Conservation (phyloP, 495 filamentous ascomycete genomes). For the Penicillium cosmopolitanum region DNA sequence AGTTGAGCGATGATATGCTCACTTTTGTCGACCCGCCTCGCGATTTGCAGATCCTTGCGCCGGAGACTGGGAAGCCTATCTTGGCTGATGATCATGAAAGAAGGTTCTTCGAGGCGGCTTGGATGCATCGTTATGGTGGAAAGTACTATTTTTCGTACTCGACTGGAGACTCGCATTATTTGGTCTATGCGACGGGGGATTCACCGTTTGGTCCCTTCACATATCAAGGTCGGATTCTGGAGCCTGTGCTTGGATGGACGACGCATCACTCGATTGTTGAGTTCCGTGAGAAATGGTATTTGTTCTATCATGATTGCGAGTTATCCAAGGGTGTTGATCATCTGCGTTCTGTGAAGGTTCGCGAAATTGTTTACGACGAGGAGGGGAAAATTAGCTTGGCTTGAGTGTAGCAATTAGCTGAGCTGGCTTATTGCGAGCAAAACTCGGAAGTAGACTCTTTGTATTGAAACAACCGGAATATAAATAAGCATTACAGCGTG, state of each 20-base stretch:
- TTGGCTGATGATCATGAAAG: slow-evolving; percentile 67
- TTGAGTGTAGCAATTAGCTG: neutral
- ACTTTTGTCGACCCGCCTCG: slow-evolving; percentile 52
- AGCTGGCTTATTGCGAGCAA: too few species aligned
- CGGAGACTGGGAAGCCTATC: slow-evolving; percentile 58
- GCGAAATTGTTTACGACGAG: slow-evolving; percentile 71
- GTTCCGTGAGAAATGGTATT: slow-evolving; percentile 67
- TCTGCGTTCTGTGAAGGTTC: slow-evolving; percentile 68
- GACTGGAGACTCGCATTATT: slow-evolving; percentile 72
- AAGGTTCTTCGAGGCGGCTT: slow-evolving; percentile 79
- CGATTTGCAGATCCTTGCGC: slow-evolving; percentile 59
- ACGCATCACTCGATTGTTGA: slow-evolving; percentile 80
- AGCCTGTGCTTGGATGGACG: slow-evolving; percentile 78
- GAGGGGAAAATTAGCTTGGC: slow-evolving; percentile 58
- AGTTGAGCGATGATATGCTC: slow-evolving; percentile 64
- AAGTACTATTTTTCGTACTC: slow-evolving; percentile 78
- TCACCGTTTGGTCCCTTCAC: slow-evolving; percentile 70
- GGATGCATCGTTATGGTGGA: slow-evolving; percentile 68
- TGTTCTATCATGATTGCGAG: slow-evolving; percentile 75
- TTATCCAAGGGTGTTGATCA: slow-evolving; percentile 65
- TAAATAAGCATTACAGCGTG: too few species aligned
- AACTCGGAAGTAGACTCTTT: too few species aligned
- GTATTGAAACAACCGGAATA: too few species aligned
- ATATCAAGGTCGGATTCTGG: slow-evolving; percentile 68
- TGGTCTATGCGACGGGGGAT: slow-evolving; percentile 65